phyloP scores from a whole-genome alignment of 768 basidiomycete genomes.

The Collybia sordida region DNA sequence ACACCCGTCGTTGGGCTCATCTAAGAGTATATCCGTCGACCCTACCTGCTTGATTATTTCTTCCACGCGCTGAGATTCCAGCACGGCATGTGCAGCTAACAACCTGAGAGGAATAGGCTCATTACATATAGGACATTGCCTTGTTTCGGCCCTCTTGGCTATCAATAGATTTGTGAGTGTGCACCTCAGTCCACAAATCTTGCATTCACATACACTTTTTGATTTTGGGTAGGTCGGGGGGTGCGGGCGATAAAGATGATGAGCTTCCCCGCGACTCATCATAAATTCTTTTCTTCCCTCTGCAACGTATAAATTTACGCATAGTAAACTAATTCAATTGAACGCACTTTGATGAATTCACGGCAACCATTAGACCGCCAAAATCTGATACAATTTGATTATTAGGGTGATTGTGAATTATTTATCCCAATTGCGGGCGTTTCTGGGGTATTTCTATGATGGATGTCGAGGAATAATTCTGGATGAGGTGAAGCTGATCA shows the following conservation, averaged over 20 bases:
- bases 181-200: background rate
- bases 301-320: slow-evolving; percentile 16
- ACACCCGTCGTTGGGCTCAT: slow-evolving; percentile 56
- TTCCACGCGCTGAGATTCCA: slow-evolving; percentile 71
- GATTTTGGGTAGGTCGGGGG: slow-evolving; percentile 31
- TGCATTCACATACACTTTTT: slow-evolving; percentile 48
- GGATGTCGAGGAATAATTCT: slow-evolving; percentile 26
- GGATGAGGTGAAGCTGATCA: slow-evolving; percentile 22
- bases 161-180: slow-evolving; percentile 2
- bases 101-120: slow-evolving; percentile 74
- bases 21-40: slow-evolving; percentile 53
- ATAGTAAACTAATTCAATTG: background rate
- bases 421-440: slow-evolving; percentile 6
- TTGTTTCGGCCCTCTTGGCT: slow-evolving; percentile 77
- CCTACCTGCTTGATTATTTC: slow-evolving; percentile 65
- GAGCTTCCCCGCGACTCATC: slow-evolving; percentile 27
- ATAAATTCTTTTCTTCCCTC: slow-evolving; percentile 52
- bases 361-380: slow-evolving; percentile 14
- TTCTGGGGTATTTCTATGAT: slow-evolving; percentile 21
- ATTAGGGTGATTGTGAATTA: slow-evolving; percentile 6
- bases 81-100: slow-evolving; percentile 58
- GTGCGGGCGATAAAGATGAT: slow-evolving; percentile 33
- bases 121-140: slow-evolving; percentile 71
- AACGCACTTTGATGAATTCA: slow-evolving; percentile 30
- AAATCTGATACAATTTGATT: slow-evolving; percentile 5